Evolutionary conservation across 371 early-diverging fungal species (phyloP), one percentile per base, ranked within the genome.

Genomic region (Mortierella sp.): DNA sequence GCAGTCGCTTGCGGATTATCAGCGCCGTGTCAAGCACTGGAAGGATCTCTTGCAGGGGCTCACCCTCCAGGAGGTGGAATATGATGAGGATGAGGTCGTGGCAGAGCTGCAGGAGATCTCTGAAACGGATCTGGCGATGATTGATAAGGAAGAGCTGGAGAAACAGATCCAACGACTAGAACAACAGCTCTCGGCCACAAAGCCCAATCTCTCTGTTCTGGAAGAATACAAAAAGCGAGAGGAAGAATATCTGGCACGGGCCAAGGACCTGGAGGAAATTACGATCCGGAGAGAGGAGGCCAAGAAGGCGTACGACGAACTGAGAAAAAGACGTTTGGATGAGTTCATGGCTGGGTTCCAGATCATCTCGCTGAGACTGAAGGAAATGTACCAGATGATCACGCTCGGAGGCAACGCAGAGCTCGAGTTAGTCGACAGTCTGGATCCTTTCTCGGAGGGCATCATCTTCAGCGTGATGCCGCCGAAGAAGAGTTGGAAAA

Each of bases 401-500:
- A 99, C 99, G 0, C 84, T 99, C 56, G 99, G 99, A 23, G 99
- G 99, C 21, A 99, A 98, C 81, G 99, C 99, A 1, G 99, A 99
- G 80, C 85, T 99, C 30, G 99, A 99, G 73, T 84, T 99, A n/a
- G 97, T 99, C 4, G 99, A 99, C 75, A 95, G 94, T 75, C 82
- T 99, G 80, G 99, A 99, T 82, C 99, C 99, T 2, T 99, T 99
- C 82, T 95, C 97, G 4, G 99, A 99, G 79, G 99, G 99, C 11
- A 94, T 99, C 49, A 85, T 98, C 28, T 97, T 99, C 79, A 95
- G 95, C 78, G 99, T 99, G 5, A 99, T 99, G 99, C 99, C 99
- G 5, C 99, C 99, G 24, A 99, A 99, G 80, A 99, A 99, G 86
- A 95, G 97, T 62, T 99, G 99, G 99, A 99, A 99, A 78, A 98